Evolutionary conservation across 495 filamentous ascomycete species (phyloP), one percentile per base, ranked within the genome.

Genomic region (Endocarpon pusillum): DNA sequence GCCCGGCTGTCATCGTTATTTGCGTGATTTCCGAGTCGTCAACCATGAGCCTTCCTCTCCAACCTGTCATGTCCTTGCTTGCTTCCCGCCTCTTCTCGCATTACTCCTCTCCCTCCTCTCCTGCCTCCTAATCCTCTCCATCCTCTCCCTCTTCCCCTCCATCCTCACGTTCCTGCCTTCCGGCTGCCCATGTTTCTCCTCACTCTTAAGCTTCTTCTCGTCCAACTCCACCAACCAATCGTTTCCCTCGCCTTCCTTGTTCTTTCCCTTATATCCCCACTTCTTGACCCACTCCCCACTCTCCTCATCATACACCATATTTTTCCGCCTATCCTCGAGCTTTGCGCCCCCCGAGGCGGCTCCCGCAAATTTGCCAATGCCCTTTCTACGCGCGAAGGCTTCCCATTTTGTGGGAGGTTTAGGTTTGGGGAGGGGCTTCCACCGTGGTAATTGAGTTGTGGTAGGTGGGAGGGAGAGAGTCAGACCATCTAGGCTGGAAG

Each of bases 261-360:
- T 89, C 53, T 77, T 79, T 31, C 85, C 91, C 61, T 85, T 83
- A 59, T 91, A 94, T 1, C 89, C 89, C 82, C 85, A 97, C 55
- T 76, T 77, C 29, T 81, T 78, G 37, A 86, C 80, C 78, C 81
- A 94, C 50, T 91, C 80, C 31, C 79, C 78, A 18, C 64, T 83
- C 34, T 57, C 71, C 58, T 93, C 83, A 54, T 94, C 79, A 53
- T 78, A 93, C 26, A 77, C 69, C 44, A 78, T 60, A 52, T 92
- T 84, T 52, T 72, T 73, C 64, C 83, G 84, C 46, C 62, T 66
- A 33, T 62, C 61, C 8, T 48, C 52, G 25, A 61, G 40, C 1
- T 54, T 51, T 5, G 49, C 55, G 11, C 61, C 61, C 14, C 28
- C 28, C n/a, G n/a, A n/a, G 25, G 61, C 53, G 39, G 53, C 53